These are phyloP conservation scores for Leccinellum luteum DNA, from an alignment of 768 basidiomycete genomes.

Conservation along the genomic window DNA sequence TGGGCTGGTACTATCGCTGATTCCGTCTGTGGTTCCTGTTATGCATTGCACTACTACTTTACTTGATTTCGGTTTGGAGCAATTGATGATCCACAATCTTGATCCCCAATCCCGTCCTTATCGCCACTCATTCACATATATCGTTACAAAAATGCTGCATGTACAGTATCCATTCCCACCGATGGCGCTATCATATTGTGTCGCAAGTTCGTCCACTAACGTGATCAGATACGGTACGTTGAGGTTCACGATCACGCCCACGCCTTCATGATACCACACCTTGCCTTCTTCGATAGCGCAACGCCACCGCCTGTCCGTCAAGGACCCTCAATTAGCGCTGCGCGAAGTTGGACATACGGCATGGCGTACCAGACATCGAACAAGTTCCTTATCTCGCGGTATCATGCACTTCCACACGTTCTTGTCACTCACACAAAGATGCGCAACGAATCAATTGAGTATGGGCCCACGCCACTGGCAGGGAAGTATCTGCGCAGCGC, in stretches of 20 bases:
- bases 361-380: constrained; percentile 59
- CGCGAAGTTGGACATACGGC: background rate
- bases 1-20: background rate
- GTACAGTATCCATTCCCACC: constrained; percentile 27
- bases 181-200: constrained; percentile 23
- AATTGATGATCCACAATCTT: background rate
- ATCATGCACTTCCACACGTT: constrained; percentile 60
- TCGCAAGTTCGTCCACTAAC: constrained; percentile 41
- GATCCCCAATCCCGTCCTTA: too few species aligned
- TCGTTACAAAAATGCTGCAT: constrained; percentile 26
- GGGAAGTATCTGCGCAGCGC: constrained; percentile 58
- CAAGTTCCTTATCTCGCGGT: constrained; percentile 68
- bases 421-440: constrained; percentile 48
- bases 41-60: too few species aligned
- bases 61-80: too few species aligned
- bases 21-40: too few species aligned
- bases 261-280: constrained; percentile 45
- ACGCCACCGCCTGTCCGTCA: constrained; percentile 66
- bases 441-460: constrained; percentile 74
- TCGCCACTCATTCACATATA: constrained; percentile 7
- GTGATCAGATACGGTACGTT: constrained; percentile 37
- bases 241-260: constrained; percentile 40
- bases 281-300: constrained; percentile 59
- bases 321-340: background rate
- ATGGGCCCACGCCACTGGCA: constrained; percentile 63